Conservation (phyloP, 2,329 filamentous ascomycete species). For the Ascochyta rabiei region DNA sequence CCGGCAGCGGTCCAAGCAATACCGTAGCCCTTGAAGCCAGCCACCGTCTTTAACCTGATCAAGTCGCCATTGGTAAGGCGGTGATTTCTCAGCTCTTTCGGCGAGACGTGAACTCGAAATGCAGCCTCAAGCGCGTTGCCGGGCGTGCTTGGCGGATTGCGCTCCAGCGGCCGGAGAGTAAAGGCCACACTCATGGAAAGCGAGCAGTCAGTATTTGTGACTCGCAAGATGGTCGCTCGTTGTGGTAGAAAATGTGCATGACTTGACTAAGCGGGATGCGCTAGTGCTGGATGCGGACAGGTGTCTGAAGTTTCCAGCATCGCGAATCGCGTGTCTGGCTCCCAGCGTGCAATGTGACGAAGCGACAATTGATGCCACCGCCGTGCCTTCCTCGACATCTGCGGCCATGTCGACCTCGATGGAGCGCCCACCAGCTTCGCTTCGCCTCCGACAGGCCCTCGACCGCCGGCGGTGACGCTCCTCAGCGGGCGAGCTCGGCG, state of each 20-base stretch:
- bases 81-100: constrained; percentile 61
- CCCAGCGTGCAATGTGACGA: constrained; percentile 41
- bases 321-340: constrained; percentile 10
- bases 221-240: not conserved
- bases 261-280: constrained; percentile 29
- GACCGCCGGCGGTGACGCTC: constrained; percentile 19
- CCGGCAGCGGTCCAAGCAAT: constrained; percentile 66
- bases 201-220: constrained; percentile 1
- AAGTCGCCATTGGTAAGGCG: constrained; percentile 64
- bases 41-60: constrained; percentile 57
- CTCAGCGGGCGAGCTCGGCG: constrained; percentile 4
- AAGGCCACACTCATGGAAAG: constrained; percentile 46
- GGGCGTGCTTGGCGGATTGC: constrained; percentile 53
- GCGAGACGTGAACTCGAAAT: constrained; percentile 64
- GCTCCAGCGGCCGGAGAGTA: constrained; percentile 60
- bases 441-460: constrained; percentile 28
- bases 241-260: constrained; percentile 17
- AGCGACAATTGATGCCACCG: constrained; percentile 53
- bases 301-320: constrained; percentile 25
- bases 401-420: constrained; percentile 52
- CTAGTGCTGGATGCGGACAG: constrained; percentile 13
- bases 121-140: constrained; percentile 60
- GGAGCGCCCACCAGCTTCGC: constrained; percentile 46
- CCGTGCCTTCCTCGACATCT: constrained; percentile 50
- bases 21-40: constrained; percentile 58